Conservation (phyloP, 179 eudicot genomes). For the Sideroxylon spinosum region DNA sequence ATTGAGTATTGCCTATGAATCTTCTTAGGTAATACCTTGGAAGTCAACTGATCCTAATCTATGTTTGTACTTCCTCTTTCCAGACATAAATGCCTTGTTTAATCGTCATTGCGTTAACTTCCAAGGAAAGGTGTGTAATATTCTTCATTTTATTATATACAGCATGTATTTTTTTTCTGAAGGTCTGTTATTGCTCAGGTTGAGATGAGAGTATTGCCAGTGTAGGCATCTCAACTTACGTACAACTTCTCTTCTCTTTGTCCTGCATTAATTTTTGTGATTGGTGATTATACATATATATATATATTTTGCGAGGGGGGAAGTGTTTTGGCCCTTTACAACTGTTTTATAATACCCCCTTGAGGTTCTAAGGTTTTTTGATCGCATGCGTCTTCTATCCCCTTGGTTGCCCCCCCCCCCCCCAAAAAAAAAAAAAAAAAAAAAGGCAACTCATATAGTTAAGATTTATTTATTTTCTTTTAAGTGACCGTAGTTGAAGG, state of each 20-base stretch:
- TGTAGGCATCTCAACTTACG: not conserved
- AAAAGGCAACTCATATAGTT: too few relatives aligned
- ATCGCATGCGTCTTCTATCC: not conserved
- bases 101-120: constrained; percentile 73
- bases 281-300: too few relatives aligned
- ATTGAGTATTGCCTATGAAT: not conserved
- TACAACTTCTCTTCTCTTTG: too few relatives aligned
- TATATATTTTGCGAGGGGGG: too few relatives aligned
- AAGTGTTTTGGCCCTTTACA: not conserved
- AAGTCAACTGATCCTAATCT: constrained; percentile 10
- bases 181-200: constrained; percentile 1
- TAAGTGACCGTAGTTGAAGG: too few relatives aligned
- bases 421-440: too few relatives aligned
- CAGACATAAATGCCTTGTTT: constrained; percentile 77
- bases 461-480: too few relatives aligned
- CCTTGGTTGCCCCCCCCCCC: not conserved
- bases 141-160: not conserved
- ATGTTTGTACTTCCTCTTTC: constrained; percentile 21
- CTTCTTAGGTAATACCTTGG: not conserved
- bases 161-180: not conserved
- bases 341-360: not conserved
- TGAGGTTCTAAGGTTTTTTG: not conserved
- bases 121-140: constrained; percentile 74
- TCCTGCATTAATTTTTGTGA: too few relatives aligned
- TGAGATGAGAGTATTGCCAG: not conserved